phyloP scores from a whole-genome alignment of 73 alveolate genomes.

The Tetrahymena borealis region DNA sequence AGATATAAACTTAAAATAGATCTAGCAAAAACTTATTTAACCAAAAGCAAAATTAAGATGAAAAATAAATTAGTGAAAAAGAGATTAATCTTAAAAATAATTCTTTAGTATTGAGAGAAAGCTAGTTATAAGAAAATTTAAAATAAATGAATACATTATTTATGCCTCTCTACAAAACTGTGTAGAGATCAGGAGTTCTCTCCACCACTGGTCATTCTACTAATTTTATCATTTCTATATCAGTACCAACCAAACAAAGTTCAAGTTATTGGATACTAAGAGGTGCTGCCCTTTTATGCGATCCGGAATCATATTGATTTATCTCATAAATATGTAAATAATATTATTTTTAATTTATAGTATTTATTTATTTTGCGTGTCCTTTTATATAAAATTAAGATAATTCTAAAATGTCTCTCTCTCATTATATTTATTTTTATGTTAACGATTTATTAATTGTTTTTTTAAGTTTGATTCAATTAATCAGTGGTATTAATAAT shows the following conservation, averaged over 20 bases:
- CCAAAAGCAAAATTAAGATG: background rate
- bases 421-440: no score
- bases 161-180: conserved; percentile 93
- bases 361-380: no score
- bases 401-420: no score
- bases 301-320: background rate
- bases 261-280: conserved; percentile 76
- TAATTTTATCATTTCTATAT: conserved; percentile 87
- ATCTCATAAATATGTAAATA: no score
- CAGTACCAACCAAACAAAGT: conserved; percentile 78
- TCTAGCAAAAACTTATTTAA: background rate
- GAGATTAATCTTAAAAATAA: background rate
- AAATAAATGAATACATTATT: conserved; percentile 83
- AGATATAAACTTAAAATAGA: background rate
- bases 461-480: no score
- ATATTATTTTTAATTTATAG: no score
- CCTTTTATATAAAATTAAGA: no score
- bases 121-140: conserved; percentile 51
- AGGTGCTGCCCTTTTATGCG: conserved; percentile 67
- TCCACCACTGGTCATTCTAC: conserved; percentile 97
- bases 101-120: background rate
- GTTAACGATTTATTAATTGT: no score
- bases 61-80: background rate
- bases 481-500: no score
- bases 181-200: conserved; percentile 86